These are phyloP conservation scores for Artemisia tridentata DNA, from an alignment of 129 eudicot species.

Conservation along the genomic window DNA sequence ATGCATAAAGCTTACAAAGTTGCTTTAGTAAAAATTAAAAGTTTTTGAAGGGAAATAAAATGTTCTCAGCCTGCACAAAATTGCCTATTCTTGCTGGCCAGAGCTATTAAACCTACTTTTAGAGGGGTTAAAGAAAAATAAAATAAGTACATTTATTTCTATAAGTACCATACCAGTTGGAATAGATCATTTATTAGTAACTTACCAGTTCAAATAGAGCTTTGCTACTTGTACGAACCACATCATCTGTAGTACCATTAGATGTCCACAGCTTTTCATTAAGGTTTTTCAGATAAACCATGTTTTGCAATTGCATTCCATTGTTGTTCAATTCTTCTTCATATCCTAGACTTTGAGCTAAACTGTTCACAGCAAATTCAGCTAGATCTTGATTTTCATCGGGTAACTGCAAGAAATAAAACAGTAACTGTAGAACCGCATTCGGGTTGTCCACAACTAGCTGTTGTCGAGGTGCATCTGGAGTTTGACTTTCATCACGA, in stretches of 20 bases:
- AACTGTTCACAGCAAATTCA: slow-evolving; percentile 12
- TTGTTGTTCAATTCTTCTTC: slow-evolving; percentile 27
- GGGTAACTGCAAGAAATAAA: slow-evolving; percentile 50
- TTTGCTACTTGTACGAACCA: background rate
- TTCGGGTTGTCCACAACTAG: slow-evolving; percentile 56
- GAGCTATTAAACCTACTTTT: too few relatives aligned
- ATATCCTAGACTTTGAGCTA: slow-evolving; percentile 9
- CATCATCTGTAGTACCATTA: slow-evolving; percentile 3
- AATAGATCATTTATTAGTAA: background rate
- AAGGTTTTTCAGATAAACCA: slow-evolving; percentile 17
- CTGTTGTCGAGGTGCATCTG: slow-evolving; percentile 1
- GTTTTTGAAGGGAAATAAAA: too few relatives aligned
- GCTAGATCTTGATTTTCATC: slow-evolving; percentile 23
- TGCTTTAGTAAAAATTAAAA: too few relatives aligned
- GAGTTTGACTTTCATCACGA: slow-evolving; percentile 23
- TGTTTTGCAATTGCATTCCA: slow-evolving; percentile 5
- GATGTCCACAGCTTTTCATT: slow-evolving; percentile 8
- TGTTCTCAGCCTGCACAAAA: too few relatives aligned
- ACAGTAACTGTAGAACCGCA: slow-evolving; percentile 62
- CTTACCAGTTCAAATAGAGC: slow-evolving; percentile 29
- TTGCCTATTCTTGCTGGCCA: too few relatives aligned
- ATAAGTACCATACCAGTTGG: too few relatives aligned
- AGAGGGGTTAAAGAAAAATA: too few relatives aligned
- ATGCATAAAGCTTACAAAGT: too few relatives aligned
- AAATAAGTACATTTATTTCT: too few relatives aligned